Evolutionary conservation across 768 basidiomycete genomes (phyloP).

Genomic region (Phanerochaete carnosa): DNA sequence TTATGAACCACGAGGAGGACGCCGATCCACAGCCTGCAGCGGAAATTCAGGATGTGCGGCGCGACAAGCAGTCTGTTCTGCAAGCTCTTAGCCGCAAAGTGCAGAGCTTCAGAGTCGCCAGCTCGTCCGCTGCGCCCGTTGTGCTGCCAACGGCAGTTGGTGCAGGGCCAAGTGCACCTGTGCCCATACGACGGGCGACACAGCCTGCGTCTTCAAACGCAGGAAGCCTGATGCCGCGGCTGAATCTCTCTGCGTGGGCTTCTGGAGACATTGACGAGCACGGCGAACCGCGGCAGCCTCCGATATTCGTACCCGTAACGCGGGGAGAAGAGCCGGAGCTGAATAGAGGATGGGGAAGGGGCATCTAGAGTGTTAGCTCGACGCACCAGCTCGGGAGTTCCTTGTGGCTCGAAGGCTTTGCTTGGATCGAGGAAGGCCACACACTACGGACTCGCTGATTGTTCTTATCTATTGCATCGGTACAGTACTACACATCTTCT

Average conservation of each 20-base stretch:
- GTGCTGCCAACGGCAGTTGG: neutral
- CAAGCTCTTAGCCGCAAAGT: slow-evolving; percentile 30
- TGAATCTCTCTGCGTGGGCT: neutral
- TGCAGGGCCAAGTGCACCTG: neutral
- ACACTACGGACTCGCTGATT: neutral
- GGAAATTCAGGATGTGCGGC: slow-evolving; percentile 2
- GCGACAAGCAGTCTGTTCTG: slow-evolving; percentile 27
- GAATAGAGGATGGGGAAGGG: slow-evolving; percentile 3
- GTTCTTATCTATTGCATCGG: no score
- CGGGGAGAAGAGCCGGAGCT: neutral
- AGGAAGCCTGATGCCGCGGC: neutral
- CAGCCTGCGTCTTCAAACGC: neutral
- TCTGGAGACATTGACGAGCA: neutral
- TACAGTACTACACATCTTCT: no score
- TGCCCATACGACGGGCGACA: neutral
- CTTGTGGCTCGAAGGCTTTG: no score
- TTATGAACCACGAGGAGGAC: slow-evolving; percentile 46
- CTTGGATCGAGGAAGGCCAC: neutral
- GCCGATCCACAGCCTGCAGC: neutral
- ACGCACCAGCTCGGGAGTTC: no score
- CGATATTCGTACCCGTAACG: neutral
- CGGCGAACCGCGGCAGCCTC: neutral
- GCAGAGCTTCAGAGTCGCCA: slow-evolving; percentile 26
- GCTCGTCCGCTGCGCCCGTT: neutral
- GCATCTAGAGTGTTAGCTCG: neutral